A percentile compares a stretch with the other conserved stretches of the same genome.
phyloP scores from a whole-genome alignment of 176 grass and related monocot species.

The Pontederia crassipes region DNA sequence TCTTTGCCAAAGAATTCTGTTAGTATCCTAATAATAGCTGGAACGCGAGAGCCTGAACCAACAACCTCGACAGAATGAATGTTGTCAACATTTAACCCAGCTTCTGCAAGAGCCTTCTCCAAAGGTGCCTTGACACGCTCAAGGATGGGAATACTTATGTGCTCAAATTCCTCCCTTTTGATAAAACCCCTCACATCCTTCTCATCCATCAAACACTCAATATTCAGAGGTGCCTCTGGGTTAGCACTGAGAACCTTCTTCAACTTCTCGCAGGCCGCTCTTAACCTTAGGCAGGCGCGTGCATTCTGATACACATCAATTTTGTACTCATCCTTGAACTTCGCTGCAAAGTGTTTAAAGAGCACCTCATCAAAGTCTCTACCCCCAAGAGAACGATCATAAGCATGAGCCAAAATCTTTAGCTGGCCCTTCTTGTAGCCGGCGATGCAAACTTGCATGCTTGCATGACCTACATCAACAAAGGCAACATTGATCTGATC shows the following conservation, averaged over 20 bases:
- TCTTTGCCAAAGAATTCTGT: conserved; percentile 78
- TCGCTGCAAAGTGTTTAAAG: conserved; percentile 62
- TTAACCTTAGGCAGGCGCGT: conserved; percentile 61
- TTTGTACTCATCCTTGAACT: conserved; percentile 86
- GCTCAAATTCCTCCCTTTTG: conserved; percentile 81
- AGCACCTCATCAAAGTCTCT: conserved; percentile 76
- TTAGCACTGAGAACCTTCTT: conserved; percentile 86
- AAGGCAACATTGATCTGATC: conserved; percentile 80
- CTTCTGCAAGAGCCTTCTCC: conserved; percentile 66
- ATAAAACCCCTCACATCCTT: conserved; percentile 80
- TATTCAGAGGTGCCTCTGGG: conserved; percentile 62
- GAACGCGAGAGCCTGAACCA: conserved; percentile 85
- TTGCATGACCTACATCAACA: conserved; percentile 79
- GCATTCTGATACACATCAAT: conserved; percentile 86
- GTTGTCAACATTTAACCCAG: conserved; percentile 42
- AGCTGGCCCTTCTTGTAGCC: conserved; percentile 83
- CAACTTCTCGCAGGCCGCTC: conserved; percentile 72
- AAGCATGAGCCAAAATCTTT: conserved; percentile 65
- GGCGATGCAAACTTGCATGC: conserved; percentile 72
- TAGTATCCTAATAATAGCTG: conserved; percentile 77
- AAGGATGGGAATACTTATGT: conserved; percentile 46
- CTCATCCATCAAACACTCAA: conserved; percentile 97
- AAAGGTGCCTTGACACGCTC: conserved; percentile 64
- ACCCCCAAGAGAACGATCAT: conserved; percentile 68
- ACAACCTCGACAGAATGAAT: conserved; percentile 87